These are phyloP conservation scores for Xenosphaeropsis pyriputrescens DNA, from an alignment of 2,329 filamentous ascomycete genomes.

Conservation along the genomic window DNA sequence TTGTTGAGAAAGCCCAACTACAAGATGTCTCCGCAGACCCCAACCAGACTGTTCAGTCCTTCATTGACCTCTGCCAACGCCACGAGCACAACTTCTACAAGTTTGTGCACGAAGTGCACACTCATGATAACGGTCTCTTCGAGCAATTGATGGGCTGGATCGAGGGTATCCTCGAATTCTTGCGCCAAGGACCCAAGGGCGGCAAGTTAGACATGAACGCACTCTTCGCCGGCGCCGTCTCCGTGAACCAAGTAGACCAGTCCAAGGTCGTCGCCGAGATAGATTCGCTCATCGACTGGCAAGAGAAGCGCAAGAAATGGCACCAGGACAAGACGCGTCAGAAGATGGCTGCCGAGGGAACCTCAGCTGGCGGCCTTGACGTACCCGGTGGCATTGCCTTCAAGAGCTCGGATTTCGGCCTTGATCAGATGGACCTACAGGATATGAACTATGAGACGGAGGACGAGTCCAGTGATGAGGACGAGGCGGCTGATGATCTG, in stretches of 20 bases:
- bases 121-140: constrained; percentile 92
- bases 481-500: constrained; percentile 62
- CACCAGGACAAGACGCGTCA: constrained; percentile 94
- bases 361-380: constrained; percentile 23
- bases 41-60: constrained; percentile 95
- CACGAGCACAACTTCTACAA: constrained; percentile 98
- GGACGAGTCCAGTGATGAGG: constrained; percentile 47
- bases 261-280: constrained; percentile 65
- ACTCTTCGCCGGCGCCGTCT: constrained; percentile 68
- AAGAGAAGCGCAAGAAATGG: constrained; percentile 93
- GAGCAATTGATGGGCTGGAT: constrained; percentile 96
- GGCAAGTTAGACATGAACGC: constrained; percentile 91
- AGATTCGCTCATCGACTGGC: constrained; percentile 78
- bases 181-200: constrained; percentile 72
- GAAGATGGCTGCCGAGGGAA: constrained; percentile 89
- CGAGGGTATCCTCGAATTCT: constrained; percentile 85
- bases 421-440: constrained; percentile 74
- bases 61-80: constrained; percentile 89
- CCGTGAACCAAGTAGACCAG: constrained; percentile 53
- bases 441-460: constrained; percentile 68
- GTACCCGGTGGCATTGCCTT: constrained; percentile 45
- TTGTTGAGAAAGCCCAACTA: constrained; percentile 49
- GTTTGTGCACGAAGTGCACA: constrained; percentile 95
- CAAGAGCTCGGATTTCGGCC: constrained; percentile 73
- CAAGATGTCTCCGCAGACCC: constrained; percentile 86